Conservation (phyloP, 2,329 filamentous ascomycete species). For the Trichophyton schoenleinii region DNA sequence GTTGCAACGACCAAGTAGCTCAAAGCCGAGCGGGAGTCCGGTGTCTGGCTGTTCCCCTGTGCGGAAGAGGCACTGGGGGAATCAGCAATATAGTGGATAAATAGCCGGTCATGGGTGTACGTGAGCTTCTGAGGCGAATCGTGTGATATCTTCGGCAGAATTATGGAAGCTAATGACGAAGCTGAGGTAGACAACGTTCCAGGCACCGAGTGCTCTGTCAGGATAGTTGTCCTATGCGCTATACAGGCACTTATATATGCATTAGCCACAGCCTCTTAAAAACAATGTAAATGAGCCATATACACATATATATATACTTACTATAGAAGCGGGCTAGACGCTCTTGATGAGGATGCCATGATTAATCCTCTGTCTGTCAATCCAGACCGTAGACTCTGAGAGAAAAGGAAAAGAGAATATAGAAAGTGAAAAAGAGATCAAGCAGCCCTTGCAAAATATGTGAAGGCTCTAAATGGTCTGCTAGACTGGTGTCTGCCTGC, state of each 20-base stretch:
- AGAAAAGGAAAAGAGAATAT: neutral
- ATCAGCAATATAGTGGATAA: slow-evolving; percentile 92
- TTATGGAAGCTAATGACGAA: slow-evolving; percentile 77
- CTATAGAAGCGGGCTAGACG: slow-evolving; percentile 59
- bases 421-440: neutral
- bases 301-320: slow-evolving; percentile 32
- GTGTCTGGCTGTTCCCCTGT: slow-evolving; percentile 27
- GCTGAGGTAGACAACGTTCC: slow-evolving; percentile 72
- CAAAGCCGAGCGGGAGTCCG: slow-evolving; percentile 59
- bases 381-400: neutral
- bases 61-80: slow-evolving; percentile 52
- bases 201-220: slow-evolving; percentile 81
- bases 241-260: slow-evolving; percentile 66
- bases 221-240: slow-evolving; percentile 83
- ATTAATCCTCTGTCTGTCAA: neutral
- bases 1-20: slow-evolving; percentile 87
- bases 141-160: slow-evolving; percentile 91
- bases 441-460: neutral
- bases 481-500: neutral
- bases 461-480: neutral
- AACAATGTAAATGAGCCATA: neutral
- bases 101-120: slow-evolving; percentile 80
- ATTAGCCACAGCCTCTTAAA: neutral
- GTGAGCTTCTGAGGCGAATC: slow-evolving; percentile 71
- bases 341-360: slow-evolving; percentile 12